Base-by-base conservation (phyloP, 352 stramenopile genomes). In the Globisporangium spinosum region DNA sequence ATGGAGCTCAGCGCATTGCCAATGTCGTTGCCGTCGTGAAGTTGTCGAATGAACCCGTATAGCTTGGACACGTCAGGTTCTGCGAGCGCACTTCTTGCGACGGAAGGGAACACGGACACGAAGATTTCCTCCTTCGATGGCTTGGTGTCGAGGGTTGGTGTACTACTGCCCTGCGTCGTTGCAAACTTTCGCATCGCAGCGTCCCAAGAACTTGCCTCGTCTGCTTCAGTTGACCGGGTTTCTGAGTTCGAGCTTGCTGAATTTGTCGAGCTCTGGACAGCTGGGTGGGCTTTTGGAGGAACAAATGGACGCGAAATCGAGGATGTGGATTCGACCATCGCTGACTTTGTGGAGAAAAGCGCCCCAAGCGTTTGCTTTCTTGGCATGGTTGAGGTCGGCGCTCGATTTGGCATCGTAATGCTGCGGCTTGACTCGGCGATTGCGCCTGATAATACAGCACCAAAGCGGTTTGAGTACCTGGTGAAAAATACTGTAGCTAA, bases 241-340 rank as follows among this genome's bases (percentile, higher is more conserved):
- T 58, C 60, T 45, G n/a, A 17, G 22, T 43, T 51, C n/a, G 17
- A 22, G 17, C 5, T 53, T 7, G 27, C 29, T 58, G 49, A 49
- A 22, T 58, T 58, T n/a, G 29, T 65, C 17, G 51, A 61, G 20
- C 7, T 61, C 9, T 60, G 27, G 10, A 55, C 34, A 4, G 9
- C 17, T 57, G 47, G 8, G 4, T 62, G 58, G 40, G 53, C 65
- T 77, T 47, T 78, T 22, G 81, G 80, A 13, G 75, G 62, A 8
- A 80, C 74, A 64, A 90, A 91, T 3, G 83, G 80, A 45, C 85
- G 80, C 2, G 73, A 73, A 68, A 93, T 94, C 9, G 84, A 91
- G 29, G 86, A 84, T 0, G 83, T 91, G 9, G 73, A 71, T 8
- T 86, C 69, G 2, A 91, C 79, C 76, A 94, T 94, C 15, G 79